Base-by-base conservation (phyloP, 2,329 filamentous ascomycete genomes). In the Zasmidium angulare region DNA sequence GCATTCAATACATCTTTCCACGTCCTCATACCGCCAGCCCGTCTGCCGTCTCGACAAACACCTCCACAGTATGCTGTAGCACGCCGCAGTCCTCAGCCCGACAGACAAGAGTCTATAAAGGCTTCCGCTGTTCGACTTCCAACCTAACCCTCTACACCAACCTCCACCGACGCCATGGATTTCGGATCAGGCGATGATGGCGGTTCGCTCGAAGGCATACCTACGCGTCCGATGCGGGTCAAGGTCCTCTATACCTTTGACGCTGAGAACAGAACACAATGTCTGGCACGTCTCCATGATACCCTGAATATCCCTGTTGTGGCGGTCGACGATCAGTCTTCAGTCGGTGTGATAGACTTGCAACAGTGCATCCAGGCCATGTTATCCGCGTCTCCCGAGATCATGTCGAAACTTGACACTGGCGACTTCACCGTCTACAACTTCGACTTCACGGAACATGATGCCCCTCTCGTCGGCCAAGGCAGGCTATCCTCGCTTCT, bases 161-260 rank as follows among this genome's bases (percentile, higher is more conserved):
- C 67, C 63, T 62, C 63, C 61, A 64, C 66, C 56, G 60, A 55
- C 56, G 63, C 52, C 29, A 70, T 69, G 66, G 69, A 69, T 56
- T 63, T 60, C 55, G 58, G 48, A 21, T 47, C 36, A 14, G 23
- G 50, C 56, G 59, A 60, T 40, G 63, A 64, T 52, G 67, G 60
- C 48, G 62, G 59, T 55, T 67, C 68, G 24, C 69, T 72, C 50
- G 68, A 65, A 56, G 69, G 72, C 57, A 70, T 75, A 29, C 72
- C 72, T 19, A 74, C 73, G 65, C 72, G 73, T 67, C 74, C 76
- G 49, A 82, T 82, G 80, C 76, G 79, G 76, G 93, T 98, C 76
- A 98, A 98, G 82, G 89, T 98, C 52, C 87, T 96, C 62, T 99
- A 98, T 77, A 96, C 92, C 29, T 97, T 98, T 77, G 93, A 98